Percentiles rank a stretch among this genome's conserved stretches.
These are phyloP conservation scores for Aquilaria agallochum DNA, from an alignment of 441 rosid species.

Conservation along the genomic window DNA sequence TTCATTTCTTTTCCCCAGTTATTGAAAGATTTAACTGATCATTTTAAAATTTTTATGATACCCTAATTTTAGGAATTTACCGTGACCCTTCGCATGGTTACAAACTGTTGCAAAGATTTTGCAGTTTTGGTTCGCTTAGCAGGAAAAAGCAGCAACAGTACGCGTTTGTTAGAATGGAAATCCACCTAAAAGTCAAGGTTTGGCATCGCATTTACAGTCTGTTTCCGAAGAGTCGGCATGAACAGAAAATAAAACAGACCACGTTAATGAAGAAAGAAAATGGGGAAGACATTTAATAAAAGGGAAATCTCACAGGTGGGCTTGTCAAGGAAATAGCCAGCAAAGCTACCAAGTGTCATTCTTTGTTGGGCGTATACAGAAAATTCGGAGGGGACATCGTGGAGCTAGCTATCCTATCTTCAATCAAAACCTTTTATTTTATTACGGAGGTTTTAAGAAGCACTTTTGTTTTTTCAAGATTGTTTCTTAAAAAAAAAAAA, in stretches of 20 bases:
- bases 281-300: conserved; percentile 5
- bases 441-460: conserved; percentile 6
- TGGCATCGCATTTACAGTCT: neutral
- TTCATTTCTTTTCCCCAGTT: too few relatives aligned
- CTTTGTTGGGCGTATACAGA: conserved; percentile 18
- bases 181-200: too few relatives aligned
- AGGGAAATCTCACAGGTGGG: conserved; percentile 27
- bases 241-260: neutral
- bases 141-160: neutral
- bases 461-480: neutral
- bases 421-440: conserved; percentile 6
- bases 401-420: neutral
- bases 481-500: neutral
- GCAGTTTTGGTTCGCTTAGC: neutral
- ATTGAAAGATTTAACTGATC: too few relatives aligned
- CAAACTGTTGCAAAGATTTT: neutral
- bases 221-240: neutral
- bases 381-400: neutral
- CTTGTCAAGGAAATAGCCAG: conserved; percentile 39
- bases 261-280: neutral
- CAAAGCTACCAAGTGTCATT: conserved; percentile 39
- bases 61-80: too few relatives aligned
- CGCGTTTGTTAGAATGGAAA: too few relatives aligned
- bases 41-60: too few relatives aligned
- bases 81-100: neutral